Evolutionary conservation across 1,139 yeast species (phyloP).

Genomic region (Pichia sp.): DNA sequence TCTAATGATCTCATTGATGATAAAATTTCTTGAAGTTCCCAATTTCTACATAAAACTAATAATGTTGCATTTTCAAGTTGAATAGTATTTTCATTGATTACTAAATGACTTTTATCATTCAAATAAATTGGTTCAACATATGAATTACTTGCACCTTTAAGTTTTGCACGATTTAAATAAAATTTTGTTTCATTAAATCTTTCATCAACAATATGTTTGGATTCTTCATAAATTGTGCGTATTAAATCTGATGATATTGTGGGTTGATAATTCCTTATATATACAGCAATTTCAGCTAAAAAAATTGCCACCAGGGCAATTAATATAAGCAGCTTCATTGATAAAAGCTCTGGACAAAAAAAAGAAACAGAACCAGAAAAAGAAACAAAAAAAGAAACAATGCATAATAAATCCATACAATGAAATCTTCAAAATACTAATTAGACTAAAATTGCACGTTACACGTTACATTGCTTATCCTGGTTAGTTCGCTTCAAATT

Average conservation of each 20-base stretch:
- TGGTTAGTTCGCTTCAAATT: too few species aligned
- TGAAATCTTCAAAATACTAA: too few species aligned
- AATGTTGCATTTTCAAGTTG: conserved; percentile 53
- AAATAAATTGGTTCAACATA: conserved; percentile 18
- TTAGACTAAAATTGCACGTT: too few species aligned
- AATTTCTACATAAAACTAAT: conserved; percentile 62
- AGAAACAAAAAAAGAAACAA: too few species aligned
- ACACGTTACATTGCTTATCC: too few species aligned
- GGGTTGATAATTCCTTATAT: not conserved
- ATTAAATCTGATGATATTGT: not conserved
- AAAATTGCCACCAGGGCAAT: not conserved
- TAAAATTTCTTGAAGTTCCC: conserved; percentile 42
- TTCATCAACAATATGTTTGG: conserved; percentile 6
- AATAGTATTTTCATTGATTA: conserved; percentile 5
- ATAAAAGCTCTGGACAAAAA: too few species aligned
- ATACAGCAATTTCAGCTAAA: not conserved
- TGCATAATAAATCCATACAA: too few species aligned
- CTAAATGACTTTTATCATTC: conserved; percentile 15
- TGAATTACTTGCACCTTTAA: conserved; percentile 29
- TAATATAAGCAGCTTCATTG: not conserved
- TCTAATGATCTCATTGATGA: conserved; percentile 51
- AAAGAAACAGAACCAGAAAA: too few species aligned
- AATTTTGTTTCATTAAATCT: conserved; percentile 16
- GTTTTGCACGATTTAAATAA: conserved; percentile 15
- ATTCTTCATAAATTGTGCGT: conserved; percentile 10